Evolutionary conservation across 352 stramenopile species (phyloP).

Genomic region (Plasmopara muralis): DNA sequence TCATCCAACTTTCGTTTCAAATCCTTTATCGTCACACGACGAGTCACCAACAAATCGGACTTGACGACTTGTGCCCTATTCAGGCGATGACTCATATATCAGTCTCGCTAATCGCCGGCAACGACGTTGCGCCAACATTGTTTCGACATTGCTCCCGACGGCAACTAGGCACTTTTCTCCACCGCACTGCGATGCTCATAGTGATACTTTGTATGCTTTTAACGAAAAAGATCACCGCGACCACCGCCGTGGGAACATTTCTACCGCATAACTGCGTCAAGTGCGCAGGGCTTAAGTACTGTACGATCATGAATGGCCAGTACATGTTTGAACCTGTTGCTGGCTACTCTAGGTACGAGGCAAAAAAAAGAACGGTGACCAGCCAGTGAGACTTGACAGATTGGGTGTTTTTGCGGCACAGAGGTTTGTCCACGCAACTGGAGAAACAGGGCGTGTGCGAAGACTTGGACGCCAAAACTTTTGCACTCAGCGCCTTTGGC

Average conservation of each 20-base stretch:
- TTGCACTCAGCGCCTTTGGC: constrained; percentile 48
- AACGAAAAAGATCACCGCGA: not conserved
- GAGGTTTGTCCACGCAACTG: constrained; percentile 47
- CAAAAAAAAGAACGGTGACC: not conserved
- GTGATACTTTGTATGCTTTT: no score
- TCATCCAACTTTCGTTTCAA: no score
- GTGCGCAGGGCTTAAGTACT: constrained; percentile 52
- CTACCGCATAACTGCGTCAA: constrained; percentile 36
- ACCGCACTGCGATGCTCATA: no score
- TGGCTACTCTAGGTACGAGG: constrained; percentile 50
- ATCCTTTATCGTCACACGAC: no score
- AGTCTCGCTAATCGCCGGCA: no score
- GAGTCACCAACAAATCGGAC: no score
- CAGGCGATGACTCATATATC: no score
- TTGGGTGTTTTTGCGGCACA: constrained; percentile 4
- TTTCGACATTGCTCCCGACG: no score
- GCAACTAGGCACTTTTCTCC: no score
- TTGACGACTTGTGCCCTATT: no score
- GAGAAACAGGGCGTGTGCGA: constrained; percentile 70
- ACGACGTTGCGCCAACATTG: no score
- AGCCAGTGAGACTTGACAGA: not conserved
- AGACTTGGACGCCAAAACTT: constrained; percentile 58
- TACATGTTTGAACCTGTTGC: constrained; percentile 56
- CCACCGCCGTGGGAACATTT: constrained; percentile 29
- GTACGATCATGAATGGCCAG: constrained; percentile 59